Conservation (phyloP, 495 filamentous ascomycete genomes). For the Neurospora tetrasperma region DNA sequence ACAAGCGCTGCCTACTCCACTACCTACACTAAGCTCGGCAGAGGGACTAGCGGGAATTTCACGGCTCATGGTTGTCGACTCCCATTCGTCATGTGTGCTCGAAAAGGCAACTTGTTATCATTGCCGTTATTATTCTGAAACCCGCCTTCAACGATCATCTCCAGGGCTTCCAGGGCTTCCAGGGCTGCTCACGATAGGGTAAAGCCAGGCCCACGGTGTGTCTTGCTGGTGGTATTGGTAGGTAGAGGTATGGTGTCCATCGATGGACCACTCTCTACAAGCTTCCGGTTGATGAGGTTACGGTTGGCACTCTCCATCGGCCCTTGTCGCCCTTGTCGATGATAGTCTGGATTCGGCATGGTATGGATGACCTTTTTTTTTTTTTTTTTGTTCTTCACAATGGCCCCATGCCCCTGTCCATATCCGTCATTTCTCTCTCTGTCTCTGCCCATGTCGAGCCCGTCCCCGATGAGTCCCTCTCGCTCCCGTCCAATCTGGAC, state of each 20-base stretch:
- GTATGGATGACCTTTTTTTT: not conserved
- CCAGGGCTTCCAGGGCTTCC: not conserved
- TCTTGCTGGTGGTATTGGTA: not conserved
- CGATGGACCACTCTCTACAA: not conserved
- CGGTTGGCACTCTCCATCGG: not conserved
- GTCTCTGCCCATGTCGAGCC: not conserved
- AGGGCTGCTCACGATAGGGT: not conserved
- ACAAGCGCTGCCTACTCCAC: not conserved
- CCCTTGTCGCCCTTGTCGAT: constrained; percentile 5
- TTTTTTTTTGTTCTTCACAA: not conserved
- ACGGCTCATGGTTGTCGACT: not conserved
- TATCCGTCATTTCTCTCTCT: constrained; percentile 1
- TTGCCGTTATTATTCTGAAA: not conserved
- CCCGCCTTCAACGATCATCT: not conserved
- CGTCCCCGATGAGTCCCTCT: not conserved
- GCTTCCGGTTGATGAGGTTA: not conserved
- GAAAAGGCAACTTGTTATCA: constrained; percentile 1
- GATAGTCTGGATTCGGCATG: constrained; percentile 3
- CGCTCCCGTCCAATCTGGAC: not conserved
- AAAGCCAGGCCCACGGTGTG: not conserved
- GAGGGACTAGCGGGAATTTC: not conserved
- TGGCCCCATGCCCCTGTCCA: constrained; percentile 3
- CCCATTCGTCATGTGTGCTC: not conserved
- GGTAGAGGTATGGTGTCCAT: not conserved
- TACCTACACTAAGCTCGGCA: not conserved